Evolutionary conservation across 495 filamentous ascomycete species (phyloP), one percentile per base, ranked within the genome.

Genomic region (Daldinia concentrica): DNA sequence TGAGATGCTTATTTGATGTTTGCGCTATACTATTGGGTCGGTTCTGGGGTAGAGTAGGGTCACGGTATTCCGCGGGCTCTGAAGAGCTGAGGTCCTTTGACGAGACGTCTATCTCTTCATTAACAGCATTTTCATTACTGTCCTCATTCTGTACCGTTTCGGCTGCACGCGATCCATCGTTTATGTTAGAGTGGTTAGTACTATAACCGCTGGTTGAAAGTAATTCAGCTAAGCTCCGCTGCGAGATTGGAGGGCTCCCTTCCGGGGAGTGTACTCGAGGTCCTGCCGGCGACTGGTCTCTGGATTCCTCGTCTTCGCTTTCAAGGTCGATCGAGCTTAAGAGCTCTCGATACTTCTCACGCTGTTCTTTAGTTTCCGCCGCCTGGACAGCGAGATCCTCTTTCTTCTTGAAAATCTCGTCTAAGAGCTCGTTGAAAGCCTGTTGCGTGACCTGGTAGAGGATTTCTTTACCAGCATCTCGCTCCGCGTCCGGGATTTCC

Each of bases 391-490:
- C 88, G 7, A 91, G 77, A 64, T 93, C 90, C 79, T 99, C 95
- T 67, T 91, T 90, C 26, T 83, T 83, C 70, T 90, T 89, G 82
- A 98, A 98, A 0, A 99, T 82, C 9, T 89, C 83, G 76, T 97
- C 92, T 5, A 99, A 86, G 4, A 98, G 82, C 77, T 98, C 93
- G 74, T 98, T 97, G 78, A 97, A 90, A 1, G 91, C 93, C 74
- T 97, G 90, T 74, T 97, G 93, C 0, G 91, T 92, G 17, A 95
- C 89, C 75, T 97, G 92, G 74, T 95, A 97, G 6, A 98, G 82
- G 15, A 97, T 88, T 74, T 98, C 95, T 69, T 91, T 93, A 32
- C 93, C 93, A 7, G 91, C 87, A 74, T 97, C 93, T 69, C 83
- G 85, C 73, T 97, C 94, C 15, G 89, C 88, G 56, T 93, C 91